phyloP scores from a whole-genome alignment of 129 eudicot genomes.

The Kitagawia praeruptora region DNA sequence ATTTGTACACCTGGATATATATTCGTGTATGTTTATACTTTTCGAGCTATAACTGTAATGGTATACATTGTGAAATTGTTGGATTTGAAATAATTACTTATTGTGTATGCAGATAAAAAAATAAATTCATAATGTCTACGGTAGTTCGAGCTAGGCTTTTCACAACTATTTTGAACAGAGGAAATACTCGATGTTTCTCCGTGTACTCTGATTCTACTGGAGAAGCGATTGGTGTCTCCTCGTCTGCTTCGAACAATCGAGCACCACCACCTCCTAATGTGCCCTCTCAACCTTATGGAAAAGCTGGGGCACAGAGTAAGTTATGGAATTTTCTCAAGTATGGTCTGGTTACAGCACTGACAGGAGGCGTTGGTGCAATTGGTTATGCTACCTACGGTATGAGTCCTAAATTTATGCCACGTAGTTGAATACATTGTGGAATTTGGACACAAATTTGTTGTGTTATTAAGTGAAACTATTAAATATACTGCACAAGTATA shows the following conservation, averaged over 20 bases:
- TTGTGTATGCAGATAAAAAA: not conserved
- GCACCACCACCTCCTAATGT: constrained; percentile 27
- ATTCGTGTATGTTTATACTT: not conserved
- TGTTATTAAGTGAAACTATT: not conserved
- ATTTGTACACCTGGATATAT: too few species aligned
- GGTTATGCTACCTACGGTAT: constrained; percentile 69
- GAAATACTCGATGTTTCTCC: constrained; percentile 26
- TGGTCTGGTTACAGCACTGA: constrained; percentile 40
- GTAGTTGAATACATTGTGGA: not conserved
- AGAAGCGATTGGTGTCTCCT: constrained; percentile 30
- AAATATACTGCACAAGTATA: not conserved
- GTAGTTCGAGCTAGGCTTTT: constrained; percentile 38
- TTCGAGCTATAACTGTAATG: not conserved
- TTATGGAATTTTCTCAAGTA: constrained; percentile 53
- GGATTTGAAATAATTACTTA: not conserved
- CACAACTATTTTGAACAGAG: constrained; percentile 23
- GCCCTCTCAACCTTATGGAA: constrained; percentile 24
- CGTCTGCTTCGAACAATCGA: constrained; percentile 19
- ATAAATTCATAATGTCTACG: constrained; percentile 35
- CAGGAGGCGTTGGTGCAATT: constrained; percentile 70
- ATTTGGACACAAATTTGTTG: not conserved
- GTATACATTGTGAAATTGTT: not conserved
- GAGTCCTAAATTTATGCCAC: not conserved
- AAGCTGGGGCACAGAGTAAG: constrained; percentile 22
- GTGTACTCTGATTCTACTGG: constrained; percentile 29